Evolutionary conservation across 345 rosid species (phyloP).

Genomic region (Gossypium raimondii): DNA sequence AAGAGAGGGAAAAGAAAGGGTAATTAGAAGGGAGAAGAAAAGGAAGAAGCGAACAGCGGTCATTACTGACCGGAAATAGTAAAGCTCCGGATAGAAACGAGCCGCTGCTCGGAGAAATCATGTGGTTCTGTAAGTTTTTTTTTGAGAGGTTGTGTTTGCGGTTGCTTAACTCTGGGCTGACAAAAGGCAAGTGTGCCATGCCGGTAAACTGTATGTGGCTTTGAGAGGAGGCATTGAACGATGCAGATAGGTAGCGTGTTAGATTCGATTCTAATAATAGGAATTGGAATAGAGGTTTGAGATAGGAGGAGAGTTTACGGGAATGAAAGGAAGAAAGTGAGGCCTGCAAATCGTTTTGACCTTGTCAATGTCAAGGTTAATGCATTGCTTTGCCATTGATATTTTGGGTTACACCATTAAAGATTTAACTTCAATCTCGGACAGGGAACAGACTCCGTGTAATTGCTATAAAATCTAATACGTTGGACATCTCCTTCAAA

Average conservation of each 20-base stretch:
- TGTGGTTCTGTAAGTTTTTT: conserved; percentile 13
- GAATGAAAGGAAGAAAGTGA: not conserved
- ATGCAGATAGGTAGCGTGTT: not conserved
- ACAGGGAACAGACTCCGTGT: not conserved
- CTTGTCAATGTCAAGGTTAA: conserved; percentile 11
- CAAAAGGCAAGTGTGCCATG: conserved; percentile 1
- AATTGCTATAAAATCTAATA: no score
- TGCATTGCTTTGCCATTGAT: not conserved
- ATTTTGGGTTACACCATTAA: not conserved
- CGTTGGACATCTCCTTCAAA: no score
- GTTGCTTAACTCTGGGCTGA: conserved; percentile 18
- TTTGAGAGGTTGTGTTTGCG: conserved; percentile 9
- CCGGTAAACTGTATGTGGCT: conserved; percentile 10
- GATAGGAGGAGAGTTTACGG: conserved; percentile 6
- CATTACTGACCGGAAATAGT: conserved; percentile 32
- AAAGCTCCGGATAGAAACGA: conserved; percentile 23
- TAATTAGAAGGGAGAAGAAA: conserved; percentile 12
- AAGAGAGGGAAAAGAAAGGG: not conserved
- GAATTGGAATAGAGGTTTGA: not conserved
- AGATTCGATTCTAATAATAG: conserved; percentile 15
- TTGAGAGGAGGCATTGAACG: not conserved
- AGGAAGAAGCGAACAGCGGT: conserved; percentile 40
- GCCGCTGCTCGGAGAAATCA: conserved; percentile 45
- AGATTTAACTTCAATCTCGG: not conserved
- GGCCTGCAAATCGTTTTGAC: conserved; percentile 20